Base-by-base conservation (phyloP, 257 asterid genomes). In the Perilla frutescens region DNA sequence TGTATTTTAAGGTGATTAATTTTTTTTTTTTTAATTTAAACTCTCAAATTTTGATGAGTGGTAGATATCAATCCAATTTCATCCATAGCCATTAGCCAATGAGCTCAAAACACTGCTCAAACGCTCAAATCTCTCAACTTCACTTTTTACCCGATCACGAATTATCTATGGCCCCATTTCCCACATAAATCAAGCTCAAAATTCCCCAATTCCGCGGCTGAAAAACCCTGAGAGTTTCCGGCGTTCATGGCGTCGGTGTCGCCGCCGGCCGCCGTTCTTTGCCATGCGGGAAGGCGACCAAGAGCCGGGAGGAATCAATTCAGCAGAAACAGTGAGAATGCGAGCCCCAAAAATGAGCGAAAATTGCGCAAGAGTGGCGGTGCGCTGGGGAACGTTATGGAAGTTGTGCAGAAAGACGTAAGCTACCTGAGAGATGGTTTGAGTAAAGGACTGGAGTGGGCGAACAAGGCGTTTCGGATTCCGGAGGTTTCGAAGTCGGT, bases 371-470 rank as follows among this genome's bases (percentile, higher is more conserved):
- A 32, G 32, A 62, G 64, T 51, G 87, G 85, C 11, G 87, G 86
- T 11, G 85, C 85, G 51, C 61, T 86, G 68, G 87, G 84, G 71
- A 87, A 84, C 41, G 44, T 85, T 26, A 75, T 58, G 62, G 90
- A 87, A 76, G 92, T 91, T 51, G 84, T 88, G 76, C 88, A 75
- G 36, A 93, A 87, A 60, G 98, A 93, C 73, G 71, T 80, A 0
- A 80, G 43, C 8, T 89, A 81, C 77, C 3, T 93, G 62, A 84
- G 71, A 73, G 79, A 76, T 70, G 90, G 96, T 15, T 60, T 89
- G 15, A 76, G 80, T 37, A 83, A 75, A 70, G 96, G 98, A 31
- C 77, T 88, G 71, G 81, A 76, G 44, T 91, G 96, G 97, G 94
- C 96, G 11, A 90, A 87, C 62, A 80, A 70, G 67, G 84, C 89